A percentile compares a stretch with the other conserved stretches of the same genome.
These are phyloP conservation scores for Candida maesae DNA, from an alignment of 805 yeast genomes.

Conservation along the genomic window DNA sequence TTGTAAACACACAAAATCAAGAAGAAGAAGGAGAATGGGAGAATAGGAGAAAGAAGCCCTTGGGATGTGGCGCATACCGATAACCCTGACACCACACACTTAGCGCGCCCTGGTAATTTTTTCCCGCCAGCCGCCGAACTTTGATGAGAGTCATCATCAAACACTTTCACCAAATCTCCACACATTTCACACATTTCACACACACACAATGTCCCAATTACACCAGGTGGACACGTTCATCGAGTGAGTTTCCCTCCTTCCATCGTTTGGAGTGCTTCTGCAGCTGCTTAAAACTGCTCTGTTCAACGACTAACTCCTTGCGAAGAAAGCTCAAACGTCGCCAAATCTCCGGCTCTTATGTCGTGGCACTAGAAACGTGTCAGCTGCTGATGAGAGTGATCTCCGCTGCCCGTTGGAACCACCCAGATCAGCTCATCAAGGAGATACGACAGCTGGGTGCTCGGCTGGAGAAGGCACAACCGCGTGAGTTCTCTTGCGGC, in stretches of 20 bases:
- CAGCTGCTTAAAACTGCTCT: too few relatives aligned
- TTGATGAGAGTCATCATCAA: not conserved
- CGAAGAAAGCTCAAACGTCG: slow-evolving; percentile 65
- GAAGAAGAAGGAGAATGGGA: too few relatives aligned
- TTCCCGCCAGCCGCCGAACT: slow-evolving; percentile 1
- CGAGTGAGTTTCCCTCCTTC: slow-evolving; percentile 26
- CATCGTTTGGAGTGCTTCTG: too few relatives aligned
- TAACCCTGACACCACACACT: slow-evolving; percentile 4
- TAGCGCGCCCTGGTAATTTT: too few relatives aligned
- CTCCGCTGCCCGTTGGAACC: slow-evolving; percentile 85
- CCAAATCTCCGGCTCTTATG: slow-evolving; percentile 76
- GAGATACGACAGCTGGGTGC: slow-evolving; percentile 74
- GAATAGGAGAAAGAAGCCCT: too few relatives aligned
- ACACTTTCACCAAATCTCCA: not conserved
- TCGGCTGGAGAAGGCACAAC: slow-evolving; percentile 72
- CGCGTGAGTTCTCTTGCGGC: slow-evolving; percentile 84
- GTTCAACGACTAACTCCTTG: slow-evolving; percentile 3
- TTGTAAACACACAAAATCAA: too few relatives aligned
- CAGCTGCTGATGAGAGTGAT: slow-evolving; percentile 84
- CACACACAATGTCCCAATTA: slow-evolving; percentile 8
- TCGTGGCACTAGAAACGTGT: slow-evolving; percentile 82
- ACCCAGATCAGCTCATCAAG: slow-evolving; percentile 64
- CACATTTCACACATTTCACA: not conserved
- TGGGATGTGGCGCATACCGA: not conserved
- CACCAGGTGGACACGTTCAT: slow-evolving; percentile 41